Evolutionary conservation across 2,329 filamentous ascomycete species (phyloP), one percentile per base, ranked within the genome.

Genomic region (Colletotrichum neosansevieriae): DNA sequence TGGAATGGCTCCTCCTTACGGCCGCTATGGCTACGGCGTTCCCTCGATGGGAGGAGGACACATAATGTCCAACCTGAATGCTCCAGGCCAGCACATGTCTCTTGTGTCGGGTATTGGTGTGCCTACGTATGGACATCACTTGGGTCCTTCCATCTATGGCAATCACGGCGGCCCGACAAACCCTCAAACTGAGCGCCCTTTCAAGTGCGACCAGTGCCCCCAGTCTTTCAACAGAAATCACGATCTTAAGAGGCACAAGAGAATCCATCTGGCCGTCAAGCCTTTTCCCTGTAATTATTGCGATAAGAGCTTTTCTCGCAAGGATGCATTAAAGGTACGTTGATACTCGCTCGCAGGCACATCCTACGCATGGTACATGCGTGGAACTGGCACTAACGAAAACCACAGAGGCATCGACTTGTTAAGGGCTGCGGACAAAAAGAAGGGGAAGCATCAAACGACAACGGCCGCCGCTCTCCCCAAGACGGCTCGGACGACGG

Each of bases 191-290:
- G 95, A 98, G 73, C 89, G 95, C 5, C 96, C 96, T 0, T 98
- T 97, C 84, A 94, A 94, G 79, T 99, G 96, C 77, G 94, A 98
- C 73, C 88, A 92, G 76, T 99, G 96, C 76, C 89, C 92, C 0
- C 94, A 97, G 77, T 94, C 93, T 42, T 99, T 99, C 82, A 98
- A 97, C 79, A 87, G 96, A 4, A 98, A 98, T 72, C 96, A 98
- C 76, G 96, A 98, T 76, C 80, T 98, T 74, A 99, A 99, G 81
- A 88, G 96, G 58, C 96, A 99, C 79, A 97, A 97, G 84, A 85
- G 94, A 57, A 98, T 98, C 67, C 96, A 99, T 79, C 81, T 98
- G 66, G 93, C 94, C 0, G 93, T 98, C 45, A 99, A 99, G 84
- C 96, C 96, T 0, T 98, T 95, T 78, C 94, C 94, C 0, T 99